phyloP scores from a whole-genome alignment of 805 yeast species.

The Metschnikowia gelsemii region DNA sequence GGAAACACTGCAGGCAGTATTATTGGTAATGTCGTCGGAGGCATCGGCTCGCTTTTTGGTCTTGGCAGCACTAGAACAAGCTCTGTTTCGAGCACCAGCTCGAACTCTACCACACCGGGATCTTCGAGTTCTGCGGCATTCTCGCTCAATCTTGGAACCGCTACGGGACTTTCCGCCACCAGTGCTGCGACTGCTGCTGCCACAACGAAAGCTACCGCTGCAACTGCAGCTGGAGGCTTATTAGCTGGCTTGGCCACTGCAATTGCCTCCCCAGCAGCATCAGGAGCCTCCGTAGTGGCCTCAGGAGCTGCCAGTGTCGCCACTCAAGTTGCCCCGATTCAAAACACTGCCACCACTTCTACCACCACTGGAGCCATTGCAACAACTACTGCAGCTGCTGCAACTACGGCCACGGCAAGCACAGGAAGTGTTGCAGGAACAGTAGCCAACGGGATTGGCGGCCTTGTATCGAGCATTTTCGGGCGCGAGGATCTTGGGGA shows the following conservation, averaged over 20 bases:
- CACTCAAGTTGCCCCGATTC: too few relatives aligned
- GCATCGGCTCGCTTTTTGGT: conserved; percentile 6
- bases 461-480: conserved; percentile 9
- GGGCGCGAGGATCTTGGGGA: conserved; percentile 16
- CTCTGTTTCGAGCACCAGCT: background rate
- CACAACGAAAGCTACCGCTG: background rate
- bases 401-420: conserved; percentile 5
- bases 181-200: background rate
- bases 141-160: too few relatives aligned
- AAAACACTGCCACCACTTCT: conserved; percentile 5
- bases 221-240: background rate
- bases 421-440: conserved; percentile 4
- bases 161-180: background rate
- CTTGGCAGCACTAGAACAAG: background rate
- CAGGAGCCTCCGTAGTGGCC: too few relatives aligned
- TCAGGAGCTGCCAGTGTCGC: too few relatives aligned
- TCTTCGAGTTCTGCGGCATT: too few relatives aligned
- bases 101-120: too few relatives aligned
- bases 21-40: conserved; percentile 10
- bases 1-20: background rate
- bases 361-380: conserved; percentile 14
- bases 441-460: conserved; percentile 5
- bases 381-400: conserved; percentile 9
- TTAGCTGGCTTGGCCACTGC: background rate
- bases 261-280: background rate